phyloP scores from a whole-genome alignment of 2,329 filamentous ascomycete genomes.

The Xylariaceae sp. region DNA sequence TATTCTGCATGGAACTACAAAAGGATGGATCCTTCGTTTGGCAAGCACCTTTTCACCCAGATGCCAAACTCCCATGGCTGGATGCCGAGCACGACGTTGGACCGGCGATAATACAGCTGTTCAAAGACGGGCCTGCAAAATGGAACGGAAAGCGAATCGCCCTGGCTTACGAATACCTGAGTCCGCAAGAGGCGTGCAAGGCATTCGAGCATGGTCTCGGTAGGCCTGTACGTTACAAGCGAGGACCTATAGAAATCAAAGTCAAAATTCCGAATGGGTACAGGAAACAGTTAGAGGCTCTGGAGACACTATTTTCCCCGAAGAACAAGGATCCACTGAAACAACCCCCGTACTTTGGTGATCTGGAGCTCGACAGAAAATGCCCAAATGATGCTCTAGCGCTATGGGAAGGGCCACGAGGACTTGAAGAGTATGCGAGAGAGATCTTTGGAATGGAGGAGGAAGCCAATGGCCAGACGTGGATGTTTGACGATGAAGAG shows the following conservation, averaged over 20 bases:
- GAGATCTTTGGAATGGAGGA: slow-evolving; percentile 95
- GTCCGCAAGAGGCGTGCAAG: slow-evolving; percentile 75
- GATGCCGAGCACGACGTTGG: slow-evolving; percentile 96
- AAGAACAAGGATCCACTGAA: slow-evolving; percentile 48
- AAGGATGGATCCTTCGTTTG: slow-evolving; percentile 82
- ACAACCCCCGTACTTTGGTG: slow-evolving; percentile 63
- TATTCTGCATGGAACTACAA: slow-evolving; percentile 92
- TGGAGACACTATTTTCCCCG: slow-evolving; percentile 56
- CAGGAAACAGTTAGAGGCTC: slow-evolving; percentile 74
- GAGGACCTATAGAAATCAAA: slow-evolving; percentile 74
- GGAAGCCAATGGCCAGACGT: slow-evolving; percentile 85
- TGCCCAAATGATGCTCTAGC: slow-evolving; percentile 73
- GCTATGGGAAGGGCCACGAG: slow-evolving; percentile 87
- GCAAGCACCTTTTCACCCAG: slow-evolving; percentile 89
- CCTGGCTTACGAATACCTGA: slow-evolving; percentile 84
- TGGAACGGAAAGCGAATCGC: slow-evolving; percentile 80
- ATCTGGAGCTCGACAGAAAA: slow-evolving; percentile 51
- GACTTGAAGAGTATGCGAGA: slow-evolving; percentile 88
- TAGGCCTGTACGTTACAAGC: slow-evolving; percentile 73
- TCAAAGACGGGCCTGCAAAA: slow-evolving; percentile 85
- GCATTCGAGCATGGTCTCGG: slow-evolving; percentile 76
- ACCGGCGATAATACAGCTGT: slow-evolving; percentile 84
- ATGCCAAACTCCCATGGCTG: slow-evolving; percentile 87
- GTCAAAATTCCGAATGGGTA: slow-evolving; percentile 87
- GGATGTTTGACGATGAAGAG: slow-evolving; percentile 69